A percentile compares a stretch with the other conserved stretches of the same genome.
phyloP scores from a whole-genome alignment of 495 filamentous ascomycete species.

The Diplogelasinospora grovesii region DNA sequence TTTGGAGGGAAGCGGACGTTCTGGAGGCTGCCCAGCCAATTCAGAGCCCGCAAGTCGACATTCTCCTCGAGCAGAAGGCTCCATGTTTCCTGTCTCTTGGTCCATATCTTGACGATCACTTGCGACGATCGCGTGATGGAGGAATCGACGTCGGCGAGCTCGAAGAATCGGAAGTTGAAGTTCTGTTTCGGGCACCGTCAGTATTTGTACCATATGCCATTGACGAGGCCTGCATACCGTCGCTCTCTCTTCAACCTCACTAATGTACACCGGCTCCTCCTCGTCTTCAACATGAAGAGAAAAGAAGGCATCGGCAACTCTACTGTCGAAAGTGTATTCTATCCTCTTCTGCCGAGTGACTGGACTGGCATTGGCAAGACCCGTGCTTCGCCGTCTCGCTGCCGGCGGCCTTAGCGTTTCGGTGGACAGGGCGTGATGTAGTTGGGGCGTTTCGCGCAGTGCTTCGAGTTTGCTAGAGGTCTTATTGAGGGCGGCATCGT shows the following conservation, averaged over 20 bases:
- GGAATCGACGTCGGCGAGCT: constrained; percentile 63
- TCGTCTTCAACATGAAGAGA: constrained; percentile 64
- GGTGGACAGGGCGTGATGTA: constrained; percentile 69
- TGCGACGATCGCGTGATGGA: constrained; percentile 55
- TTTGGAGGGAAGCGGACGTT: constrained; percentile 77
- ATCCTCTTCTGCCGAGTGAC: constrained; percentile 65
- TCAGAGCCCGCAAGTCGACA: constrained; percentile 61
- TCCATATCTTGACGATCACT: constrained; percentile 71
- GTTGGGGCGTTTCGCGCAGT: constrained; percentile 42
- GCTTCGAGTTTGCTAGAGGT: constrained; percentile 63
- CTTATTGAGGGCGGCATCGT: constrained; percentile 76
- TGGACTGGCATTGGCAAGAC: constrained; percentile 62
- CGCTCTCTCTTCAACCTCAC: constrained; percentile 69
- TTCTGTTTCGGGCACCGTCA: constrained; percentile 44
- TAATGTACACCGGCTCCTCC: constrained; percentile 78
- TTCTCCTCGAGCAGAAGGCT: constrained; percentile 63
- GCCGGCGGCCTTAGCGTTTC: constrained; percentile 49
- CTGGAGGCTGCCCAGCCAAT: constrained; percentile 76
- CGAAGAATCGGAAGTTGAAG: constrained; percentile 82
- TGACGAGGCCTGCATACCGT: constrained; percentile 44
- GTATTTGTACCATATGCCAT: background rate
- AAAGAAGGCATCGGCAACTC: constrained; percentile 86
- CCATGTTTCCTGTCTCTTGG: constrained; percentile 56
- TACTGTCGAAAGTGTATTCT: constrained; percentile 61
- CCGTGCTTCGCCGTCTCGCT: constrained; percentile 61